Evolutionary conservation across 495 filamentous ascomycete species (phyloP).

Genomic region (Penicillium riverlandense): DNA sequence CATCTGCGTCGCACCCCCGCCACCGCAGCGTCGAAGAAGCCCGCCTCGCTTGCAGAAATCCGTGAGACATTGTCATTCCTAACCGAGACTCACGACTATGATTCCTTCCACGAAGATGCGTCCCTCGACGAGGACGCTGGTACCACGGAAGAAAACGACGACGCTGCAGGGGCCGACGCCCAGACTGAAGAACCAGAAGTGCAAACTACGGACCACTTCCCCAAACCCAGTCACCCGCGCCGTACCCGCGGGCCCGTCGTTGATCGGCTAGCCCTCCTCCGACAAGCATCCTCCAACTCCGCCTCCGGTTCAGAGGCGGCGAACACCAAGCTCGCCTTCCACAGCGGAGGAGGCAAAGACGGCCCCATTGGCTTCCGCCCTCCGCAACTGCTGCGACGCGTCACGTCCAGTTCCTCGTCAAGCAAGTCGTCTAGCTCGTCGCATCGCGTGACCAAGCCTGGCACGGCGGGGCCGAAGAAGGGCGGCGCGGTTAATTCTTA

Average conservation of each 20-base stretch:
- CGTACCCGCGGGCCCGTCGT: slow-evolving; percentile 53
- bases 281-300: slow-evolving; percentile 50
- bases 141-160: slow-evolving; percentile 28
- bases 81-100: slow-evolving; percentile 64
- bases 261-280: slow-evolving; percentile 76
- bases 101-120: slow-evolving; percentile 40
- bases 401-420: slow-evolving; percentile 52
- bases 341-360: slow-evolving; percentile 28
- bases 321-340: slow-evolving; percentile 55
- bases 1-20: slow-evolving; percentile 59
- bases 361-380: slow-evolving; percentile 55
- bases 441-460: slow-evolving; percentile 31
- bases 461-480: slow-evolving; percentile 56
- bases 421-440: slow-evolving; percentile 23
- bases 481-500: slow-evolving; percentile 71
- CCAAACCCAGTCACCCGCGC: slow-evolving; percentile 36
- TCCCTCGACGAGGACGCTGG: slow-evolving; percentile 30
- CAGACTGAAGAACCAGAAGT: slow-evolving; percentile 24
- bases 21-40: slow-evolving; percentile 49
- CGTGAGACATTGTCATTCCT: slow-evolving; percentile 73
- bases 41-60: slow-evolving; percentile 67
- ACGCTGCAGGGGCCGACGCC: slow-evolving; percentile 27
- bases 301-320: slow-evolving; percentile 33
- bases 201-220: slow-evolving; percentile 24
- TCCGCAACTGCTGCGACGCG: slow-evolving; percentile 70